Conservation (phyloP, 805 yeast species). For the Ogataea trehalophila region DNA sequence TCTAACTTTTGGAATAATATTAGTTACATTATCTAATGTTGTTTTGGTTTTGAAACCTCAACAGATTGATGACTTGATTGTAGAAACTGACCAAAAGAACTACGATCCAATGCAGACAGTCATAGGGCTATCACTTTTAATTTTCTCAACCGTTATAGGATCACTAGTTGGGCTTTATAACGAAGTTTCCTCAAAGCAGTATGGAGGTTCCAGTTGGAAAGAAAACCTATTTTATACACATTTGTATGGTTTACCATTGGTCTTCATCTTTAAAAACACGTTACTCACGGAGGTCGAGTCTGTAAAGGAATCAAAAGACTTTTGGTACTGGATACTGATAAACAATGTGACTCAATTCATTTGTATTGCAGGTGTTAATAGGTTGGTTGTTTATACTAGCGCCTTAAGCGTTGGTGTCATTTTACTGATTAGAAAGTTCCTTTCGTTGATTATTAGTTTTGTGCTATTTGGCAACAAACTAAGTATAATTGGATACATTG, state of each 20-base stretch:
- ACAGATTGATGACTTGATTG: no score
- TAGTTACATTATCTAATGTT: conserved; percentile 30
- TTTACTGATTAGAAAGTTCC: conserved; percentile 55
- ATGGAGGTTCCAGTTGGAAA: conserved; percentile 51
- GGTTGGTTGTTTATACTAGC: conserved; percentile 49
- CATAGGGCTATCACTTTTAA: conserved; percentile 38
- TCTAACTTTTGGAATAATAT: conserved; percentile 51
- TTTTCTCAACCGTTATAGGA: conserved; percentile 44
- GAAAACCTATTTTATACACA: conserved; percentile 63
- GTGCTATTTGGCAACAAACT: conserved; percentile 45
- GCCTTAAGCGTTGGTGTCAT: conserved; percentile 62
- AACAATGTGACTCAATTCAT: conserved; percentile 53
- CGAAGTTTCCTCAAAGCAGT: conserved; percentile 43
- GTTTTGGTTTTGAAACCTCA: neutral
- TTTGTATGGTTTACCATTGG: conserved; percentile 49
- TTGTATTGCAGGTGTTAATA: conserved; percentile 67
- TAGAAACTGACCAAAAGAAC: no score
- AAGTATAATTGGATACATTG: conserved; percentile 35
- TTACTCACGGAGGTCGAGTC: conserved; percentile 12
- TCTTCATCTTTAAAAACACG: conserved; percentile 33
- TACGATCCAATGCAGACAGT: conserved; percentile 1
- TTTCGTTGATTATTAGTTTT: conserved; percentile 54
- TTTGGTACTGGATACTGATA: conserved; percentile 27
- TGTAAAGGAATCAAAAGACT: neutral
- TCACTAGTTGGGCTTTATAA: conserved; percentile 56